Conservation (phyloP, 176 grass and related monocot genomes). For the Neostapfia colusana region DNA sequence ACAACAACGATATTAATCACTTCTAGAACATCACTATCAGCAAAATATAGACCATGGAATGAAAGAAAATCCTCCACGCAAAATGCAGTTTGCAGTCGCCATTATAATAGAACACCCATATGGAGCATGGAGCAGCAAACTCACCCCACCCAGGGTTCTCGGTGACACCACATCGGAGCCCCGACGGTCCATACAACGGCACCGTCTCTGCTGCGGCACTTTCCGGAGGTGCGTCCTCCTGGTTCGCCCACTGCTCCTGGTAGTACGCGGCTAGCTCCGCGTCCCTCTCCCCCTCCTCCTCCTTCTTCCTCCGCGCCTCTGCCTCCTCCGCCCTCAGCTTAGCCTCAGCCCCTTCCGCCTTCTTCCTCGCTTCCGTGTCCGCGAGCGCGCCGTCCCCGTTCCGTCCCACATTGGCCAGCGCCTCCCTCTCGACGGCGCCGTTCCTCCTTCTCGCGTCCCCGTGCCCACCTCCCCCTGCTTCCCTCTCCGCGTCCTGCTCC, state of each 20-base stretch:
- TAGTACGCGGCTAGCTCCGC: conserved; percentile 50
- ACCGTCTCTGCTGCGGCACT: conserved; percentile 31
- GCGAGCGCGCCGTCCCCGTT: conserved; percentile 33
- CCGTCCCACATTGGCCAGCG: conserved; percentile 29
- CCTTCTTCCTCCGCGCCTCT: conserved; percentile 53
- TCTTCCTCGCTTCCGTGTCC: conserved; percentile 50
- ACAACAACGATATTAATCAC: no score
- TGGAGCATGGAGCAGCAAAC: conserved; percentile 10
- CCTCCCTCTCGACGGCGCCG: conserved; percentile 39
- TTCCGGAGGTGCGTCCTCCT: conserved; percentile 37
- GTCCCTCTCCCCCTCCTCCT: conserved; percentile 54
- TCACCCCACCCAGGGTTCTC: conserved; percentile 85
- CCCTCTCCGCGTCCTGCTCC: conserved; percentile 22
- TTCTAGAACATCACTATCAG: conserved; percentile 38
- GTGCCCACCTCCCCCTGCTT: conserved; percentile 10
- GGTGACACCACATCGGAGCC: conserved; percentile 63
- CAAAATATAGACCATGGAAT: neutral
- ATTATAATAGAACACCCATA: neutral
- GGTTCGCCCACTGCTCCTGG: conserved; percentile 54
- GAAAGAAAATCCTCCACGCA: neutral
- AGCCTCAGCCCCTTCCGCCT: conserved; percentile 42
- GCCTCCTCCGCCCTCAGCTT: conserved; percentile 47
- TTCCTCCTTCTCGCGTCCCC: conserved; percentile 42
- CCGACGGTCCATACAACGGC: conserved; percentile 43
- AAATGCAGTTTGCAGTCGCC: conserved; percentile 18